Evolutionary conservation across 83 land plant species (phyloP).

Genomic region (Thuja plicata): DNA sequence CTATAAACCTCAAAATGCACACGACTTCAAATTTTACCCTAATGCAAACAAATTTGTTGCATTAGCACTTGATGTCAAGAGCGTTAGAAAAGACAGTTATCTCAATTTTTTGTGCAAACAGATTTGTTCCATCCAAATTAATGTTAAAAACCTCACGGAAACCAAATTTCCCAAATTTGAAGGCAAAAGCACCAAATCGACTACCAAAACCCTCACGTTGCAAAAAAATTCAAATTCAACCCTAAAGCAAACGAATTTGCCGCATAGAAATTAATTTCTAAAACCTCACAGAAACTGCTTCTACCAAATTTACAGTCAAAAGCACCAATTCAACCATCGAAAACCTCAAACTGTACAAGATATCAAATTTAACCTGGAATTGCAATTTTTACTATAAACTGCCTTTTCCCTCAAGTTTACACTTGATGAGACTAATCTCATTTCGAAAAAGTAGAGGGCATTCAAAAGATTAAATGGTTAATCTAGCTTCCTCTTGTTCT

Average conservation of each 20-base stretch:
- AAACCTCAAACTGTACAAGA: too few relatives aligned
- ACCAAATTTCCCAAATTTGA: background rate
- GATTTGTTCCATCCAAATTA: too few relatives aligned
- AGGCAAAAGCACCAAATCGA: background rate
- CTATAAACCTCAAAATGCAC: too few relatives aligned
- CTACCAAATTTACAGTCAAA: too few relatives aligned
- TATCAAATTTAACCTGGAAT: background rate
- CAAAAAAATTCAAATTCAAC: background rate
- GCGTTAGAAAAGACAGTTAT: too few relatives aligned
- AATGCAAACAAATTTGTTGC: too few relatives aligned
- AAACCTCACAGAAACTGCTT: background rate
- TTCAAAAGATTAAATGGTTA: too few relatives aligned
- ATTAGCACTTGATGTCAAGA: too few relatives aligned
- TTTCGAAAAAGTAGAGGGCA: background rate
- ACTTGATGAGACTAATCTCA: background rate
- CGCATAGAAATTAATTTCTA: background rate
- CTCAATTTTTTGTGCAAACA: background rate
- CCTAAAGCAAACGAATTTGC: background rate
- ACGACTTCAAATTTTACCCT: too few relatives aligned
- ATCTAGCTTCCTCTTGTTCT: too few relatives aligned
- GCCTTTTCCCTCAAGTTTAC: background rate
- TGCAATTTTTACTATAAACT: background rate
- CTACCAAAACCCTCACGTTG: background rate
- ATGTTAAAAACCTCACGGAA: background rate
- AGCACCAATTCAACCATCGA: too few relatives aligned